Evolutionary conservation across 371 early-diverging fungal species (phyloP).

Genomic region (Apophysomyces sp.): DNA sequence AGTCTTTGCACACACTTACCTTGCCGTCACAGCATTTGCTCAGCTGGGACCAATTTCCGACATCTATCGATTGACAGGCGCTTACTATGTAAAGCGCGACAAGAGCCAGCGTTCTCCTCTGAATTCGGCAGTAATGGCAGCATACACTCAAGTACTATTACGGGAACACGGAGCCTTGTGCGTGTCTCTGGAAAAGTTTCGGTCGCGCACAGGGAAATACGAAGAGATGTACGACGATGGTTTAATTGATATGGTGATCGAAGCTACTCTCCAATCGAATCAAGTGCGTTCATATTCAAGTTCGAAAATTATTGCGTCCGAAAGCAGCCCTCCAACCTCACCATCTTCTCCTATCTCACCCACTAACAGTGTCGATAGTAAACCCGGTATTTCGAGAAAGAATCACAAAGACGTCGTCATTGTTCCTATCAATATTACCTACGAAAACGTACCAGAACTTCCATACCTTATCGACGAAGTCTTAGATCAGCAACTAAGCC

Average conservation of each 20-base stretch:
- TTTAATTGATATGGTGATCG: constrained; percentile 47
- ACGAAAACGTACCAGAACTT: constrained; percentile 47
- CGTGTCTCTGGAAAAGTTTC: constrained; percentile 34
- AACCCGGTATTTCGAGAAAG: constrained; percentile 16
- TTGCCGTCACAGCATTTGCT: constrained; percentile 16
- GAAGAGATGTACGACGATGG: constrained; percentile 44
- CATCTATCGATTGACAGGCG: constrained; percentile 45
- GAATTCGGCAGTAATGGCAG: constrained; percentile 47
- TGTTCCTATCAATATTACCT: constrained; percentile 50
- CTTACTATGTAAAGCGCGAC: constrained; percentile 46
- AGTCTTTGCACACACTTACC: neutral
- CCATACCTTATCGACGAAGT: constrained; percentile 41
- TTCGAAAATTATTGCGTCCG: constrained; percentile 8
- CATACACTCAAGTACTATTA: constrained; percentile 45
- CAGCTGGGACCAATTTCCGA: constrained; percentile 49
- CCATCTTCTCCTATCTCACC: constrained; percentile 31
- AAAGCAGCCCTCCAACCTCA: constrained; percentile 31
- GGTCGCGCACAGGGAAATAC: constrained; percentile 47
- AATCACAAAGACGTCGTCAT: constrained; percentile 39
- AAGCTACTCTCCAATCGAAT: constrained; percentile 46
- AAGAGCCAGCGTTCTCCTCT: constrained; percentile 40
- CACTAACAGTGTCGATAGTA: constrained; percentile 36
- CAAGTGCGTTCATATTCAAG: constrained; percentile 24
- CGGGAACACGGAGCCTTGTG: constrained; percentile 48
- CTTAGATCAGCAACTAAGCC: constrained; percentile 36